A percentile compares a stretch with the other conserved stretches of the same genome.
These are phyloP conservation scores for Herpotrichia juniperi DNA, from an alignment of 2,329 filamentous ascomycete species.

Conservation along the genomic window DNA sequence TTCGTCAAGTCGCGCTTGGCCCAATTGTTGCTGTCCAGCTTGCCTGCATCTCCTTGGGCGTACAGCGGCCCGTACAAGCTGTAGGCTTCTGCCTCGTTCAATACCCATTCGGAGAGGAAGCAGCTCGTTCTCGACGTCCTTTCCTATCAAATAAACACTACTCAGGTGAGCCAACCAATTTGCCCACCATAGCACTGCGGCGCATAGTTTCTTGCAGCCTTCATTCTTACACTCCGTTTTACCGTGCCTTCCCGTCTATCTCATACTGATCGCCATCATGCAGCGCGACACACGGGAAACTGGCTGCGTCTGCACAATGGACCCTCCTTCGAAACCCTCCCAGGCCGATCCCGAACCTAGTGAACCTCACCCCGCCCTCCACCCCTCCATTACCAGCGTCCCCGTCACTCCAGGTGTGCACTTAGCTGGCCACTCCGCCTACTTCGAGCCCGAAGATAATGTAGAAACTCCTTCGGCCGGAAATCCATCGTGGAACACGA, in stretches of 20 bases:
- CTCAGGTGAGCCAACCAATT: neutral
- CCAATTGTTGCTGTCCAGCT: too few species aligned
- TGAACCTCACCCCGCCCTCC: conserved; percentile 48
- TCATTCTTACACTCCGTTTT: conserved; percentile 4
- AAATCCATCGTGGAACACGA: conserved; percentile 44
- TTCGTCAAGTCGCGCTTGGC: too few species aligned
- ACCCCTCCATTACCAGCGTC: conserved; percentile 44
- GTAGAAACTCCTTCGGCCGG: conserved; percentile 35
- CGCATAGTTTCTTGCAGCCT: neutral
- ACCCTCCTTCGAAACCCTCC: conserved; percentile 24
- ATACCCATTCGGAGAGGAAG: neutral
- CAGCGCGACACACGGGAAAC: conserved; percentile 26
- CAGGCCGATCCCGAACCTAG: conserved; percentile 25
- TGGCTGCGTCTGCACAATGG: conserved; percentile 25
- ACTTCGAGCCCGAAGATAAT: conserved; percentile 36
- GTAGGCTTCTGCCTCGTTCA: neutral
- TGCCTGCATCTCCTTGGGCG: neutral
- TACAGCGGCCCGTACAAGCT: neutral
- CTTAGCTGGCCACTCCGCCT: conserved; percentile 43
- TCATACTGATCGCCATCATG: conserved; percentile 11
- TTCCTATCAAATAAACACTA: neutral
- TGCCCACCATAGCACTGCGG: neutral
- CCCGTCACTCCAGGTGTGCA: conserved; percentile 53
- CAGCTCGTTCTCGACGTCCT: neutral
- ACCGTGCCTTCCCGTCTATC: conserved; percentile 9